A percentile compares a stretch with the other conserved stretches of the same genome.
These are phyloP conservation scores for Aspergillus aculeatinus DNA, from an alignment of 2,329 filamentous ascomycete species.

Conservation along the genomic window DNA sequence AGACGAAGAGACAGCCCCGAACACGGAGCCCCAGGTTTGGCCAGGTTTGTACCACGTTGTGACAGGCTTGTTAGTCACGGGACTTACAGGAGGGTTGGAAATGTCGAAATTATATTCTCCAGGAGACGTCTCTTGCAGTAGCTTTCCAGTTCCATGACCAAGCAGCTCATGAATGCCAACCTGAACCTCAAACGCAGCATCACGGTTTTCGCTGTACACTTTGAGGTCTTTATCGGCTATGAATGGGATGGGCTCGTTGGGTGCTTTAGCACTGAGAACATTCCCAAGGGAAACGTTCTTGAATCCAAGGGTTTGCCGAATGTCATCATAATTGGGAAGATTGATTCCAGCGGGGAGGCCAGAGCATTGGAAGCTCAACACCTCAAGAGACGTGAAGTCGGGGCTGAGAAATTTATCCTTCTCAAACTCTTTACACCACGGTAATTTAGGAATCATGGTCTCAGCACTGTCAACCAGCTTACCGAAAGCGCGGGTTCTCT, in stretches of 20 bases:
- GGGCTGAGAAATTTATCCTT: slow-evolving; percentile 95
- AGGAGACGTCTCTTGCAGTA: slow-evolving; percentile 81
- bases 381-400: slow-evolving; percentile 93
- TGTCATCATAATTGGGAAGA: slow-evolving; percentile 58
- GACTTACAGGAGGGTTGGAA: slow-evolving; percentile 75
- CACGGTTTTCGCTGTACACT: slow-evolving; percentile 78
- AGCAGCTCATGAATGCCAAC: slow-evolving; percentile 89
- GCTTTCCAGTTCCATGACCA: slow-evolving; percentile 88
- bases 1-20: slow-evolving; percentile 79
- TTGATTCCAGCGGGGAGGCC: slow-evolving; percentile 63
- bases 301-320: slow-evolving; percentile 63
- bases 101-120: slow-evolving; percentile 87
- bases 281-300: slow-evolving; percentile 84
- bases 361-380: slow-evolving; percentile 72
- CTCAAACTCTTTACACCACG: slow-evolving; percentile 86
- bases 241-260: slow-evolving; percentile 89
- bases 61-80: slow-evolving; percentile 73
- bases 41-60: slow-evolving; percentile 90
- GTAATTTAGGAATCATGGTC: slow-evolving; percentile 80
- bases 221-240: slow-evolving; percentile 75
- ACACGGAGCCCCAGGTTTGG: slow-evolving; percentile 92
- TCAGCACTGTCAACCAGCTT: slow-evolving; percentile 80
- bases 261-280: slow-evolving; percentile 84
- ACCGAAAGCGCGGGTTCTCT: slow-evolving; percentile 83
- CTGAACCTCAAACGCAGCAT: slow-evolving; percentile 89